Percentiles rank a stretch among this genome's conserved stretches.
phyloP scores from a whole-genome alignment of 257 asterid species.

The Solanum dulcamara region DNA sequence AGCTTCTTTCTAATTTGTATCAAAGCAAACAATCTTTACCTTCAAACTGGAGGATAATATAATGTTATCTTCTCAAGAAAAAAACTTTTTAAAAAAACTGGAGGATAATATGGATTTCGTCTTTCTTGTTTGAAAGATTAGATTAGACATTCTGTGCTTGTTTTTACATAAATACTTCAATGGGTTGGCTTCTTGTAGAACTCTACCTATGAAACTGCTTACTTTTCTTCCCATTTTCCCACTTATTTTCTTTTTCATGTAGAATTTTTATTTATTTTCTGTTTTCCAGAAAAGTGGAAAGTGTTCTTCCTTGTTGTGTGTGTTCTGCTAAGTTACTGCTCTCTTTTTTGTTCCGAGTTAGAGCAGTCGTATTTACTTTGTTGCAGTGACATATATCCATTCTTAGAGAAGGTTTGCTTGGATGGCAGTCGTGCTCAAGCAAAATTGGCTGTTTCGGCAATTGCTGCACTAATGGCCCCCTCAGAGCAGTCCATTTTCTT shows the following conservation, averaged over 20 bases:
- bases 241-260: background rate
- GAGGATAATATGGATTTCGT: background rate
- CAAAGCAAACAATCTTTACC: background rate
- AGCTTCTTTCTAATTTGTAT: background rate
- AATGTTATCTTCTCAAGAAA: too few relatives aligned
- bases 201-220: background rate
- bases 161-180: background rate
- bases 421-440: conserved; percentile 67
- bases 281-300: background rate
- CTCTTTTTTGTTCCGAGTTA: background rate
- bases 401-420: conserved; percentile 65
- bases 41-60: background rate
- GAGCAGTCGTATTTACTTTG: conserved; percentile 5
- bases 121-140: background rate
- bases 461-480: conserved; percentile 46
- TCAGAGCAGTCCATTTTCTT: conserved; percentile 34
- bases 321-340: background rate
- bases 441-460: conserved; percentile 69
- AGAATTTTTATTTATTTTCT: background rate
- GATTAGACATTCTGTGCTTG: background rate
- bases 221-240: background rate
- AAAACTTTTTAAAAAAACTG: too few relatives aligned
- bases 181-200: background rate
- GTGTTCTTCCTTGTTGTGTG: background rate
- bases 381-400: conserved; percentile 54